Percentiles rank a stretch among this genome's conserved stretches.
Conservation (phyloP, 331 rosid genomes). For the Malus hybrid region DNA sequence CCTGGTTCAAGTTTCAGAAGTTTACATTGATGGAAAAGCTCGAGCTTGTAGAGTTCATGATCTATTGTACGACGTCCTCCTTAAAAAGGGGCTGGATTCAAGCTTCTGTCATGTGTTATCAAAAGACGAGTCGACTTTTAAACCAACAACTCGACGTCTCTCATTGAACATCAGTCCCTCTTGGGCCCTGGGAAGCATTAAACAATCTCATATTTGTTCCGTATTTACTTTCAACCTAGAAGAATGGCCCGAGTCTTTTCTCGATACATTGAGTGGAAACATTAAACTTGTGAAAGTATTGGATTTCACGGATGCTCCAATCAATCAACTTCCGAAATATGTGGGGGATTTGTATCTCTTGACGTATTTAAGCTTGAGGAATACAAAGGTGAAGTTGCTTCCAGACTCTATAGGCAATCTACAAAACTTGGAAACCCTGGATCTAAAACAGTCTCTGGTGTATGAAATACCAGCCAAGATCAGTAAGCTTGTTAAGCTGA, state of each 20-base stretch:
- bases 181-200: not conserved
- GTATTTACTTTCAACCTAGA: not conserved
- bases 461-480: slow-evolving; percentile 8
- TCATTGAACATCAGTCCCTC: not conserved
- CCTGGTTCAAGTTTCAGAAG: slow-evolving; percentile 10
- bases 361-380: not conserved
- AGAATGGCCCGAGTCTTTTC: not conserved
- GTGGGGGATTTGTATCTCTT: no score
- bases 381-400: slow-evolving; percentile 11
- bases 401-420: slow-evolving; percentile 19
- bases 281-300: slow-evolving; percentile 15
- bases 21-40: not conserved
- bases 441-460: not conserved
- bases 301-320: slow-evolving; percentile 15
- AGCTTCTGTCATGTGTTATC: slow-evolving; percentile 8
- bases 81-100: not conserved
- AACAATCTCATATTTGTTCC: not conserved
- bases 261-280: not conserved
- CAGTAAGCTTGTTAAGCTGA: slow-evolving; percentile 1
- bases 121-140: not conserved
- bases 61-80: not conserved
- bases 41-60: slow-evolving; percentile 8
- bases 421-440: slow-evolving; percentile 9
- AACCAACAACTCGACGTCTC: slow-evolving; percentile 6
- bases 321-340: slow-evolving; percentile 12